Conservation (phyloP, 129 eudicot genomes). For the Arctium minus region DNA sequence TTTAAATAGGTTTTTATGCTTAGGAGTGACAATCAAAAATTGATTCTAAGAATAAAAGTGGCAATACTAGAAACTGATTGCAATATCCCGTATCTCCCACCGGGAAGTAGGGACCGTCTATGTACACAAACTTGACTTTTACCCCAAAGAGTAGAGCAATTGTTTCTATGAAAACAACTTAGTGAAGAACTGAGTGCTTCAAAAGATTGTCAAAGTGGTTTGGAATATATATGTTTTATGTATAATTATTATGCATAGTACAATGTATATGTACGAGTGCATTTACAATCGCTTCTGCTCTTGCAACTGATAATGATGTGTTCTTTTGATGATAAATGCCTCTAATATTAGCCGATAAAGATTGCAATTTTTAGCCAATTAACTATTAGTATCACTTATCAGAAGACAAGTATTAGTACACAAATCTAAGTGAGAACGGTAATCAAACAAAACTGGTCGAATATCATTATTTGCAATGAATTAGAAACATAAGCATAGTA, state of each 20-base stretch:
- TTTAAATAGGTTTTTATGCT: background rate
- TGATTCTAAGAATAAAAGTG: too few species aligned
- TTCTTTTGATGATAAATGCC: conserved; percentile 2
- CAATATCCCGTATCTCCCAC: too few species aligned
- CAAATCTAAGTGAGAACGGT: too few species aligned
- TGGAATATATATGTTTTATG: too few species aligned
- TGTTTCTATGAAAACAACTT: too few species aligned
- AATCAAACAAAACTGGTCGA: too few species aligned
- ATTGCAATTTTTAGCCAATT: background rate
- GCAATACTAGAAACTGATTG: background rate
- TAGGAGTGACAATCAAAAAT: too few species aligned
- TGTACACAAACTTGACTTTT: too few species aligned
- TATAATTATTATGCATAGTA: background rate
- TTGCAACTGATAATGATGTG: background rate
- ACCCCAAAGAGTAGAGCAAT: too few species aligned
- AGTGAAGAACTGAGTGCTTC: too few species aligned
- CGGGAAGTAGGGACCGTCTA: too few species aligned
- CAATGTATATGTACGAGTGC: background rate
- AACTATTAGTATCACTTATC: background rate
- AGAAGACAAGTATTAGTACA: background rate
- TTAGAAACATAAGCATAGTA: background rate
- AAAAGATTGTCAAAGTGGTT: too few species aligned
- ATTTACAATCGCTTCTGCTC: background rate
- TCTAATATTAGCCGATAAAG: background rate
- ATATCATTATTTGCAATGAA: background rate